Conservation (phyloP, 2,329 filamentous ascomycete species). For the Hypocrella siamensis region DNA sequence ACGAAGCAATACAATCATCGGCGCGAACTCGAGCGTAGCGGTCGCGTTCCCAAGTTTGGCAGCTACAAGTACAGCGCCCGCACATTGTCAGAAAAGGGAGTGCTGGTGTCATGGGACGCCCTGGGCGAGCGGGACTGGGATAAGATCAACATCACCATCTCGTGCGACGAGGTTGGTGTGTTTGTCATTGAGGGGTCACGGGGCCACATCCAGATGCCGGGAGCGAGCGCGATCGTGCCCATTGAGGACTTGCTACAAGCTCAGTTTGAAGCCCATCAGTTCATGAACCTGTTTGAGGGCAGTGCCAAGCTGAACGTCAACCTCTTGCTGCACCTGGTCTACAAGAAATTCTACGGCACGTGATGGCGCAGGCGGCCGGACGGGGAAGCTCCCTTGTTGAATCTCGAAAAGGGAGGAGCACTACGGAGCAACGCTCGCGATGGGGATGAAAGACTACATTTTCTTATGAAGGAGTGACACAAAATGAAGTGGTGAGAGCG, state of each 20-base stretch:
- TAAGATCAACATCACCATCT: slow-evolving; percentile 86
- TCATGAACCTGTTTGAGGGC: slow-evolving; percentile 86
- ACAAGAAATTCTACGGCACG: slow-evolving; percentile 93
- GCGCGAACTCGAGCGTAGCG: slow-evolving; percentile 80
- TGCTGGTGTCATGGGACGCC: slow-evolving; percentile 81
- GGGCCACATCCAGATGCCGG: slow-evolving; percentile 90
- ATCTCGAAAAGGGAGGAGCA: background rate
- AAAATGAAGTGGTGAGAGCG: too few species aligned
- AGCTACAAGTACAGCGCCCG: slow-evolving; percentile 94
- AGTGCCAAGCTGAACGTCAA: slow-evolving; percentile 87
- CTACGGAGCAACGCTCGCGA: background rate
- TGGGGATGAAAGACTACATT: too few species aligned
- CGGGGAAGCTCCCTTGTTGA: too few species aligned
- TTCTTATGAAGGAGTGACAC: too few species aligned
- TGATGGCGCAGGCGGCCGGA: slow-evolving; percentile 11
- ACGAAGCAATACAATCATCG: slow-evolving; percentile 99
- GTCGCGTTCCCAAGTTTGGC: slow-evolving; percentile 91
- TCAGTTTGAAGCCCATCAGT: slow-evolving; percentile 93
- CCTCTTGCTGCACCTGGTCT: slow-evolving; percentile 85
- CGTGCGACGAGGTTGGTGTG: slow-evolving; percentile 82
- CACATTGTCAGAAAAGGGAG: slow-evolving; percentile 80
- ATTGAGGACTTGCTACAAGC: slow-evolving; percentile 91
- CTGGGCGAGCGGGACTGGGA: slow-evolving; percentile 75
- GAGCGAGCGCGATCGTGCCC: slow-evolving; percentile 73
- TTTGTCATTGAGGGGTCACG: slow-evolving; percentile 85